Evolutionary conservation across 1,284 basidiomycete genomes (phyloP), one percentile per base, ranked within the genome.

Genomic region (Mycosarcoma mackinlayi): DNA sequence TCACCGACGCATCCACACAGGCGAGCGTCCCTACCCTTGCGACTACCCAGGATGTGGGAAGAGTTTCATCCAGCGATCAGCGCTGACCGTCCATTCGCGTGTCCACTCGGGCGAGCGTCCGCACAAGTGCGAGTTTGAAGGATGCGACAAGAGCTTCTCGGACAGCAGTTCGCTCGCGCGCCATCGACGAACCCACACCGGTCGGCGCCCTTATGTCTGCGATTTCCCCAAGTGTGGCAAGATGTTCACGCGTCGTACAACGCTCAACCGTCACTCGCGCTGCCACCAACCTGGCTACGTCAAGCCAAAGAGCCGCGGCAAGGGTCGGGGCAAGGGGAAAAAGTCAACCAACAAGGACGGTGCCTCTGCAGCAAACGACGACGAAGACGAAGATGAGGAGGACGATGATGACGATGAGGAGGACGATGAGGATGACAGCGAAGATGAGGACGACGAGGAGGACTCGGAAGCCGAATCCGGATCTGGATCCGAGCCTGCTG

Each of bases 41-140:
- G 73, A 79, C 30, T 87, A 91, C 74, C 83, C 84, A 18, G 89
- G 76, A 10, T 82, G 80, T 50, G 77, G 77, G 42, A 82, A 82
- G 66, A 79, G 77, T 53, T 82, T 82, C 67, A 79, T 82, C 23
- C 77, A 78, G 52, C 76, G 77, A 37, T 80, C 78, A 0, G 92
- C 92, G 21, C 84, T 94, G 56, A 91, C 91, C 47, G 92, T 94
- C 5, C 92, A 94, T 82, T 86, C 88, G 53, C 89, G 92, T 34
- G 91, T 92, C 9, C 92, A 94, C 79, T 92, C 92, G 6, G 92
- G 92, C 45, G 92, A 94, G 85, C 91, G 91, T 79, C 92, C 92
- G 3, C 92, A 93, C 83, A 88, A 87, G 60, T 94, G 92, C 84
- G 79, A 81, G 59, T 78, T 78, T 35, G 73, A 76, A 11, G 90